Base-by-base conservation (phyloP, 2,329 filamentous ascomycete genomes). In the Neonectria ditissima region DNA sequence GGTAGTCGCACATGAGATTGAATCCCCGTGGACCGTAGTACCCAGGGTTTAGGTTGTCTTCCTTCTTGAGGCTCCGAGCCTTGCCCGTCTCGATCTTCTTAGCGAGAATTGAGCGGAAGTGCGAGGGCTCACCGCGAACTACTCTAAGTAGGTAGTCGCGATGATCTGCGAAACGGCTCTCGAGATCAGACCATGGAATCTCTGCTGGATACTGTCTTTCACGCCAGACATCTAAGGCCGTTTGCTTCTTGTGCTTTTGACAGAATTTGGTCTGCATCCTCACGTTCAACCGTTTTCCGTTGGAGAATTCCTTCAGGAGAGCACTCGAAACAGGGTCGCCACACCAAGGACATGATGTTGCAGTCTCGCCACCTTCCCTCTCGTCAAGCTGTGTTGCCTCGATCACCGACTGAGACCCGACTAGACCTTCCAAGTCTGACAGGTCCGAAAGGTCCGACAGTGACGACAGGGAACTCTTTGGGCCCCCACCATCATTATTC, bases 11-110 rank as follows among this genome's bases (percentile, higher is more conserved):
- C 85, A 97, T 92, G 55, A 86, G 79, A 52, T 87, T 87, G 55
- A 91, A 83, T 1, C 94, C 94, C 20, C 89, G 86, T 3, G 90
- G 86, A 2, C 94, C 94, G 78, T 97, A 97, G 78, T 97, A 97
- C 0, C 94, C 94, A 10, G 92, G 91, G 3, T 86, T 89, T 30
- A 91, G 82, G 59, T 82, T 84, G 28, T 87, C 80, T 54, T 83
- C 88, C 63, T 87, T 85, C 55, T 87, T 81, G 59, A 92, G 80
- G 26, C 86, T 90, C 55, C 87, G 84, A 30, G 55, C 86, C 73
- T 85, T 83, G 13, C 89, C 90, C 2, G 81, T 77, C 59, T 84
- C 83, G 45, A 92, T 81, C 13, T 81, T 84, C 4, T 83, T 80
- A 5, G 83, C 83, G 24, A 93, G 81, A 1, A 83, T 71, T 10